These are phyloP conservation scores for Phyllosticta capitalensis DNA, from an alignment of 2,329 filamentous ascomycete species.

Conservation along the genomic window DNA sequence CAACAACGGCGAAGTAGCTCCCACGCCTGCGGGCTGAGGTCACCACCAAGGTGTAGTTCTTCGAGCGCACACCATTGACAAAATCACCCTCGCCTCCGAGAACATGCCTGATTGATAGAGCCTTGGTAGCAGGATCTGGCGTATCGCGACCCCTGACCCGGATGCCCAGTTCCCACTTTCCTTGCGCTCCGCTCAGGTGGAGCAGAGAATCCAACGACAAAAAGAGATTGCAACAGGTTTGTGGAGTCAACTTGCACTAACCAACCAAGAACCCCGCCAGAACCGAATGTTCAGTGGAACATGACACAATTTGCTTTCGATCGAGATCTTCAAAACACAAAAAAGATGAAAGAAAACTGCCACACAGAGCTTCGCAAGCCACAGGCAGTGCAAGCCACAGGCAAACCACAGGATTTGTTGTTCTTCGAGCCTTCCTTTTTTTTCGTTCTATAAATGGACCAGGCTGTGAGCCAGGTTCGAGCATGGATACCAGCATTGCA, in stretches of 20 bases:
- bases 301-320: background rate
- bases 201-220: too few species aligned
- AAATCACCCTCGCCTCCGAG: background rate
- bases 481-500: background rate
- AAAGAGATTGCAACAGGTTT: conserved; percentile 4
- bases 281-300: background rate
- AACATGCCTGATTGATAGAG: conserved; percentile 10
- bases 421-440: background rate
- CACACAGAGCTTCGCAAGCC: background rate
- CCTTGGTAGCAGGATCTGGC: conserved; percentile 2
- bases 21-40: conserved; percentile 8
- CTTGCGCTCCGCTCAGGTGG: background rate
- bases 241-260: conserved; percentile 1
- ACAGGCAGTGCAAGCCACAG: background rate
- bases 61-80: background rate
- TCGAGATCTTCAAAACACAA: background rate
- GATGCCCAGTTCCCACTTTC: background rate
- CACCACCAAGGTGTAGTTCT: conserved; percentile 11
- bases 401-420: background rate
- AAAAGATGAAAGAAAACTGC: background rate
- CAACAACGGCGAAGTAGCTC: conserved; percentile 5
- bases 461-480: background rate
- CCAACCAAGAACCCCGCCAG: background rate
- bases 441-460: background rate
- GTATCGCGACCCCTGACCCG: background rate